phyloP scores from a whole-genome alignment of 305 asterid species.

The Solanum hybrid region DNA sequence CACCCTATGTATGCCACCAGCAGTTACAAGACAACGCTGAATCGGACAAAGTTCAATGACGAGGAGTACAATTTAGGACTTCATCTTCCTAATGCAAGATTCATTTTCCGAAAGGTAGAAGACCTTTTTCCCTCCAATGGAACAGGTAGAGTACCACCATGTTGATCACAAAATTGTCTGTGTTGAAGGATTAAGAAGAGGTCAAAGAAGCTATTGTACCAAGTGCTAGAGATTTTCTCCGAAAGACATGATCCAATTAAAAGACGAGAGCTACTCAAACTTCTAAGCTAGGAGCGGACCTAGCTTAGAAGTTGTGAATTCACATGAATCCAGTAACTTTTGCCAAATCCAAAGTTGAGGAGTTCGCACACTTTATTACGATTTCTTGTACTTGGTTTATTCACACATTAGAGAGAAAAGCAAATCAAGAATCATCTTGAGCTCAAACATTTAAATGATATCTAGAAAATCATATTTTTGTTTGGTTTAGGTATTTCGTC shows the following conservation, averaged over 20 bases:
- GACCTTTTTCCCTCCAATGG: conserved; percentile 32
- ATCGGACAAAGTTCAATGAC: conserved; percentile 29
- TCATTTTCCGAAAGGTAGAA: conserved; percentile 38
- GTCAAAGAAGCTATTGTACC: neutral
- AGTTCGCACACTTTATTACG: too few relatives aligned
- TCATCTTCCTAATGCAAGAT: conserved; percentile 42
- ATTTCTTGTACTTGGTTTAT: too few relatives aligned
- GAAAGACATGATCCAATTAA: neutral
- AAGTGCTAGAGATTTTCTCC: neutral
- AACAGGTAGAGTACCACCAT: neutral
- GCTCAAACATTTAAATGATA: neutral
- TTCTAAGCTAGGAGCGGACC: neutral
- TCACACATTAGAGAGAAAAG: neutral
- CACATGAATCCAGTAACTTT: neutral
- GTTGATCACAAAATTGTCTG: neutral
- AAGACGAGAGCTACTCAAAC: neutral
- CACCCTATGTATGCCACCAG: conserved; percentile 45
- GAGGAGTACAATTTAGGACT: conserved; percentile 30
- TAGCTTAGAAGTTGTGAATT: neutral
- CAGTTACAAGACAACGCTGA: conserved; percentile 36
- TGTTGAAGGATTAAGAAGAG: neutral
- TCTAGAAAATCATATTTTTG: neutral
- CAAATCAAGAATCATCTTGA: neutral
- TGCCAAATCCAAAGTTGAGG: too few relatives aligned
- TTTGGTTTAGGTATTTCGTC: neutral